These are phyloP conservation scores for Collariella sp. DNA, from an alignment of 495 filamentous ascomycete genomes.

Conservation along the genomic window DNA sequence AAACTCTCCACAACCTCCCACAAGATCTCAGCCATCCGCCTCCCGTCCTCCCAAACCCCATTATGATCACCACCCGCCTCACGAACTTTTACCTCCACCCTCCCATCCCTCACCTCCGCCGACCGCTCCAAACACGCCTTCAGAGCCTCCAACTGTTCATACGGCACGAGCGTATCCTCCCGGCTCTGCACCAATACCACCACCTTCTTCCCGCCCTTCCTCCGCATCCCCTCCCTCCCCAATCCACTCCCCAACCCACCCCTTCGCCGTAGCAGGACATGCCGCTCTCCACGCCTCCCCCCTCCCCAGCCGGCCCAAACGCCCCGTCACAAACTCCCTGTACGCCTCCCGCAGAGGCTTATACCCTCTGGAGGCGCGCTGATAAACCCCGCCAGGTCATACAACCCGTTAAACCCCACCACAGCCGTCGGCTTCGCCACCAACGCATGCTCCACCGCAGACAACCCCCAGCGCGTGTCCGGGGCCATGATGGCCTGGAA, in stretches of 20 bases:
- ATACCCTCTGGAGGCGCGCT: slow-evolving; percentile 16
- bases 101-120: neutral
- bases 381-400: slow-evolving; percentile 50
- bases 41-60: slow-evolving; percentile 21
- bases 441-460: neutral
- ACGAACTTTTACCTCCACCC: slow-evolving; percentile 7
- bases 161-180: slow-evolving; percentile 29
- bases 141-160: slow-evolving; percentile 24
- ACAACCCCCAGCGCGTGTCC: slow-evolving; percentile 11
- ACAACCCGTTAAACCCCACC: slow-evolving; percentile 52
- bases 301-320: slow-evolving; percentile 48
- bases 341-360: slow-evolving; percentile 47
- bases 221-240: neutral
- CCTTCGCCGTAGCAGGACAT: slow-evolving; percentile 36
- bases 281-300: slow-evolving; percentile 43
- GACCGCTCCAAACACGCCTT: slow-evolving; percentile 11
- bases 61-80: slow-evolving; percentile 21
- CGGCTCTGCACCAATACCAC: slow-evolving; percentile 28
- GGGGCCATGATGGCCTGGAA: slow-evolving; percentile 56
- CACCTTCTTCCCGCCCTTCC: slow-evolving; percentile 15
- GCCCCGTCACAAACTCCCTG: slow-evolving; percentile 51
- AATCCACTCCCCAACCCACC: slow-evolving; percentile 18
- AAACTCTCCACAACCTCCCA: slow-evolving; percentile 5
- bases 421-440: slow-evolving; percentile 19
- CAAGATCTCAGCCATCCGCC: slow-evolving; percentile 17